Evolutionary conservation across 2,329 filamentous ascomycete species (phyloP), one percentile per base, ranked within the genome.

Genomic region (Ophiostoma populinum): DNA sequence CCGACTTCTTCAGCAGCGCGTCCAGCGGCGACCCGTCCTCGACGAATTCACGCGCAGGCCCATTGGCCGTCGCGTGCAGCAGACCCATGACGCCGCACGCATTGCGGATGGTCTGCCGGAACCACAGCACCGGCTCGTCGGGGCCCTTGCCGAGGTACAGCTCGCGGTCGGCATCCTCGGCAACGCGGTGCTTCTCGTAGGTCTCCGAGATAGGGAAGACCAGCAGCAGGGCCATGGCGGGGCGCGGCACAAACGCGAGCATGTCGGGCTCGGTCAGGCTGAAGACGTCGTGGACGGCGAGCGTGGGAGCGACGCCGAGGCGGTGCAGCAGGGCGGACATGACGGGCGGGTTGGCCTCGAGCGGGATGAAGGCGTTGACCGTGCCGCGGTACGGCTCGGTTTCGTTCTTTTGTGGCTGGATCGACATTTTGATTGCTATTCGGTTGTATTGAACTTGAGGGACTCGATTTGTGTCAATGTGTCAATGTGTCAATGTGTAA

Each of bases 91-190:
- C 59, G 0, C 87, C 87, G 54, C 87, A 95, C 1, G 87, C 83
- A 52, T 95, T 92, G 41, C 80, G 70, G 47, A 95, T 94, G 0
- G 86, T 95, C 60, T 95, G 87, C 46, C 73, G 80, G 65, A 86
- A 95, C 90, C 87, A 98, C 7, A 92, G 50, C 0, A 94, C 81
- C 5, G 81, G 76, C 50, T 94, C 82, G 0, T 49, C 50, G 1
- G 66, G 57, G 2, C 85, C 85, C 13, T 62, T 64, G 28, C 77
- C 79, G 0, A 54, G 51, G 59, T 93, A 93, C 25, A 74, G 69
- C 2, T 59, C 45, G 27, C 61, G 59, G 16, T 65, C 52, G 34
- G 61, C 59, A 57, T 94, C 86, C 60, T 93, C 86, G 28, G 70
- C 62, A 38, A 68, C 54, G 21, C 86, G 78, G 51, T 77, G 73